phyloP scores from a whole-genome alignment of 75 land plant species.

The Gnetum montanum region DNA sequence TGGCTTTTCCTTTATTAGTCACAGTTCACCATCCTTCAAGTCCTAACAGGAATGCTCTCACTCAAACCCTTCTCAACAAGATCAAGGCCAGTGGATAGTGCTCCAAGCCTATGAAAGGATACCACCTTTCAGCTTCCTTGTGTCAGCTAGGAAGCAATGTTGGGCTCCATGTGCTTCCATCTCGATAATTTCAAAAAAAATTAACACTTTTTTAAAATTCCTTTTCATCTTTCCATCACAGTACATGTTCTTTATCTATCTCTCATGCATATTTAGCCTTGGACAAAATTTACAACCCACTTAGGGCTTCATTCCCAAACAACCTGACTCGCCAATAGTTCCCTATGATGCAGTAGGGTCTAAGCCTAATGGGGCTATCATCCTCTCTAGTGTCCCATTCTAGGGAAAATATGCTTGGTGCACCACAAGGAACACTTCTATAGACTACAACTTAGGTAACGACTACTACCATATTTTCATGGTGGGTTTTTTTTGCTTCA shows the following conservation, averaged over 20 bases:
- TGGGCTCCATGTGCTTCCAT: neutral
- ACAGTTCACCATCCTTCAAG: too few relatives aligned
- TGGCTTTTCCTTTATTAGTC: constrained; percentile 11
- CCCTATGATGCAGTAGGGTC: too few relatives aligned
- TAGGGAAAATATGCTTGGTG: too few relatives aligned
- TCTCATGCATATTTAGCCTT: neutral
- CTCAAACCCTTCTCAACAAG: too few relatives aligned
- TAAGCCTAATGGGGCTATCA: too few relatives aligned
- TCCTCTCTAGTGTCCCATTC: too few relatives aligned
- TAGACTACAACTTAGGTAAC: too few relatives aligned
- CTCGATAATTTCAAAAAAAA: too few relatives aligned
- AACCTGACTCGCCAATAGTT: neutral
- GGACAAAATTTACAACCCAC: neutral
- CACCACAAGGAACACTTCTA: too few relatives aligned
- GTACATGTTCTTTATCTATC: neutral
- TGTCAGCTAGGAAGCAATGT: neutral
- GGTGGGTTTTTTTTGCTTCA: neutral
- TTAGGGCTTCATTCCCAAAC: neutral
- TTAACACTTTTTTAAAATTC: too few relatives aligned
- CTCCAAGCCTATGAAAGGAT: constrained; percentile 9
- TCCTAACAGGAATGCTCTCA: too few relatives aligned
- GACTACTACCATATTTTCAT: neutral
- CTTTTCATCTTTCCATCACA: neutral
- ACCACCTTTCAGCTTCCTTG: constrained; percentile 9
- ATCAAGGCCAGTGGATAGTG: too few relatives aligned